Conservation (phyloP, 2,329 filamentous ascomycete genomes). For the Fusarium longipes region DNA sequence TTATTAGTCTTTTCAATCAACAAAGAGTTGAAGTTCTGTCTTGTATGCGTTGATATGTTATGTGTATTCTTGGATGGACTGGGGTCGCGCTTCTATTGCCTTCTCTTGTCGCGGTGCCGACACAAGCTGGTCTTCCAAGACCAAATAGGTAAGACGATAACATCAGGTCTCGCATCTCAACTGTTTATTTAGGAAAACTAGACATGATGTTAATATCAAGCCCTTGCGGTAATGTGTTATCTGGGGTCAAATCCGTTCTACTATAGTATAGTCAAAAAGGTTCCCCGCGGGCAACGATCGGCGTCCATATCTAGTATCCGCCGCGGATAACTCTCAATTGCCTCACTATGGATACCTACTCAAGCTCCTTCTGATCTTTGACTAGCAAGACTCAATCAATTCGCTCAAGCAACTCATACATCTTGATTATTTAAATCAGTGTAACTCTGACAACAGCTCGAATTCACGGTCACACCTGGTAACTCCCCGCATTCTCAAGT, state of each 20-base stretch:
- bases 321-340: not conserved
- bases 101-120: too few relatives aligned
- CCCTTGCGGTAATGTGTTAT: not conserved
- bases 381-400: not conserved
- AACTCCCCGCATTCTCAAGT: constrained; percentile 4
- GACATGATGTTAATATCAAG: too few relatives aligned
- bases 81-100: too few relatives aligned
- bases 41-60: too few relatives aligned
- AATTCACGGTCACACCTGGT: not conserved
- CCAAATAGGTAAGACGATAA: not conserved
- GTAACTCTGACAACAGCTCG: not conserved
- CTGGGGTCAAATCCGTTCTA: not conserved
- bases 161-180: too few relatives aligned
- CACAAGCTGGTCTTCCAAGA: not conserved
- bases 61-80: too few relatives aligned
- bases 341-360: not conserved
- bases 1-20: too few relatives aligned
- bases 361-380: not conserved
- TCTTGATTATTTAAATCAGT: not conserved
- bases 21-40: too few relatives aligned
- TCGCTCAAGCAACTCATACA: not conserved
- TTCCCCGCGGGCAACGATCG: constrained; percentile 16
- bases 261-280: not conserved
- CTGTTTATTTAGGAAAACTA: too few relatives aligned
- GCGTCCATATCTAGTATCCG: constrained; percentile 14